Percentiles rank a stretch among this genome's conserved stretches.
Evolutionary conservation across 2,329 filamentous ascomycete species (phyloP).

Genomic region (Didymella sp.): DNA sequence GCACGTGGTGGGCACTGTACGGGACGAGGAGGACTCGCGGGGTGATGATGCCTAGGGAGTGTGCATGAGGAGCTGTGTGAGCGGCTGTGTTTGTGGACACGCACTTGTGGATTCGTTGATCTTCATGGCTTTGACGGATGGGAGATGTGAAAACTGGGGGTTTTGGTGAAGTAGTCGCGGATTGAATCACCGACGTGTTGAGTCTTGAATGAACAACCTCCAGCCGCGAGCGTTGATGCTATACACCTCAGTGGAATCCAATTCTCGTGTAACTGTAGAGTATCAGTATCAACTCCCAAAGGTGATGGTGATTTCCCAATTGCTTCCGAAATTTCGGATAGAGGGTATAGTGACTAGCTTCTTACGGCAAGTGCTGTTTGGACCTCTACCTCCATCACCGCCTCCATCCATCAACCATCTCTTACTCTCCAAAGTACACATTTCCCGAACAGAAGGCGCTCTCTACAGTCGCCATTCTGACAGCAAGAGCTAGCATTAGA

Average conservation of each 20-base stretch:
- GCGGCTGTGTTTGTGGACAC: neutral
- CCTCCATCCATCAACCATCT: neutral
- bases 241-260: neutral
- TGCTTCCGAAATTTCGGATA: constrained; percentile 17
- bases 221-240: neutral
- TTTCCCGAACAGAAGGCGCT: neutral
- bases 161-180: neutral
- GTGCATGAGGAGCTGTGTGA: neutral
- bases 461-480: neutral
- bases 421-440: neutral
- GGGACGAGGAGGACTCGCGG: constrained; percentile 77
- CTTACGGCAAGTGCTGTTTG: constrained; percentile 7
- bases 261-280: neutral
- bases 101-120: constrained; percentile 53
- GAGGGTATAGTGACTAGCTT: constrained; percentile 9
- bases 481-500: neutral
- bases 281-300: neutral
- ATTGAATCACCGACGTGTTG: too few relatives aligned
- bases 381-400: neutral
- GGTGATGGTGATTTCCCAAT: neutral
- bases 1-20: constrained; percentile 82
- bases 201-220: neutral
- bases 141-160: neutral
- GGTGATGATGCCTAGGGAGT: constrained; percentile 71
- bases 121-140: constrained; percentile 42